Evolutionary conservation across 306 rosid species (phyloP), one percentile per base, ranked within the genome.

Genomic region (Cucurbita moschata): DNA sequence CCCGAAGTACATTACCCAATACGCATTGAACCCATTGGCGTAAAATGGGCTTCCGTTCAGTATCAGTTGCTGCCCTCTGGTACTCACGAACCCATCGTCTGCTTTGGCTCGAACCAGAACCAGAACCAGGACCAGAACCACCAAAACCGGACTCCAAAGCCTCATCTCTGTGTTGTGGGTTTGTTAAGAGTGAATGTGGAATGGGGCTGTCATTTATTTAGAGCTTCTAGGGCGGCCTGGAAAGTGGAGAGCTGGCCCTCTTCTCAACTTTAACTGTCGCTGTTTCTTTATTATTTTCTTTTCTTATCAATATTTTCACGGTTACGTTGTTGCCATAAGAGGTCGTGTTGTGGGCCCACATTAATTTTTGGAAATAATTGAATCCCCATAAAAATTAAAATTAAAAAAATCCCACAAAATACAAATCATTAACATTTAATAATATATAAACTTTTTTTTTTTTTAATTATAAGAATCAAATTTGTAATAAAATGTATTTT

Each of bases 11-110:
- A 89, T 91, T 9, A 95, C 57, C 99, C 99, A 95, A 72, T 95
- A 95, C 8, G 97, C 97, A 81, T 95, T 95, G 56, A 91, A 95
- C 21, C 99, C 99, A 49, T 95, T 74, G 23, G 89, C 96, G 73
- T 95, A 91, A 72, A 70, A 91, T 5, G 97, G 96, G 46, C 81
- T 75, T 3, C 92, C 99, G 18, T 95, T 88, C 55, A 91, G 69
- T 40, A 78, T 38, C 42, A 95, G 80, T 60, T 89, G 97, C 10
- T 85, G 81, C 50, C 99, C 99, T 73, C 76, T 89, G 67, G 86
- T 77, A 74, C 58, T 86, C 76, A 95, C 92, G 76, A 89, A 95
- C 72, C 84, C 97, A 60, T 51, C 92, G 18, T 82, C 89, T 73
- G 86, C 87, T 78, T 68, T 50, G 0, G 76, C 92, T 46, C 11